These are phyloP conservation scores for Daedaleopsis sinensis DNA, from an alignment of 768 basidiomycete species.

Conservation along the genomic window DNA sequence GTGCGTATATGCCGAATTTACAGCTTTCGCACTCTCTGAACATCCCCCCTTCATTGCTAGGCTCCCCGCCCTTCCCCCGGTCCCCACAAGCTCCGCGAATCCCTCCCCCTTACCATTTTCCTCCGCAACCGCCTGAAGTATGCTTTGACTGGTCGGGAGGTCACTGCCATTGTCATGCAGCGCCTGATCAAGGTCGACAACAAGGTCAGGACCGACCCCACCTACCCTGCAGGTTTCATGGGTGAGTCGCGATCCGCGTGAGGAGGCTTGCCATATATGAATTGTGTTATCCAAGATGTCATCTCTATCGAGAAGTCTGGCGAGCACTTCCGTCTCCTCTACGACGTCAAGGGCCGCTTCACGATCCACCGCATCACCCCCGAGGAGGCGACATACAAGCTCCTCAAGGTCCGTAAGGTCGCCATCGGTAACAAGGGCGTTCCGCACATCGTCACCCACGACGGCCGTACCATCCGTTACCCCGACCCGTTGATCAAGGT, in stretches of 20 bases:
- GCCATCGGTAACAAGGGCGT: constrained; percentile 93
- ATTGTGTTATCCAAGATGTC: constrained; percentile 62
- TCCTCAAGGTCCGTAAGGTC: constrained; percentile 90
- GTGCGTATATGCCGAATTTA: constrained; percentile 49
- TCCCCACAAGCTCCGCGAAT: constrained; percentile 99
- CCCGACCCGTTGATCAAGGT: constrained; percentile 94
- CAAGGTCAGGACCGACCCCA: constrained; percentile 97
- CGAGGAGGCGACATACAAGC: constrained; percentile 97
- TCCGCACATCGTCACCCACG: constrained; percentile 97
- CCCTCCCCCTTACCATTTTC: constrained; percentile 94
- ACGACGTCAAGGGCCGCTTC: constrained; percentile 99
- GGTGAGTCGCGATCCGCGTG: constrained; percentile 52
- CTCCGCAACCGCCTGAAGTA: constrained; percentile 99
- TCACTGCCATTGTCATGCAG: constrained; percentile 92
- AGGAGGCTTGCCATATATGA: not conserved
- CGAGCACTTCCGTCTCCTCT: constrained; percentile 99
- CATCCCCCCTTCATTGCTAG: constrained; percentile 40
- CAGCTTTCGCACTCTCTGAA: constrained; percentile 2
- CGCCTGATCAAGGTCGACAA: constrained; percentile 97
- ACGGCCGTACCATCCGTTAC: constrained; percentile 99
- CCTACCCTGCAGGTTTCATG: constrained; percentile 97
- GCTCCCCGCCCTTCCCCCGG: constrained; percentile 97
- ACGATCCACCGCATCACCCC: constrained; percentile 99
- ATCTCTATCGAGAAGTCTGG: constrained; percentile 97
- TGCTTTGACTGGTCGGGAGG: constrained; percentile 95